These are phyloP conservation scores for Rutstroemia sp. DNA, from an alignment of 2,329 filamentous ascomycete genomes.

Conservation along the genomic window DNA sequence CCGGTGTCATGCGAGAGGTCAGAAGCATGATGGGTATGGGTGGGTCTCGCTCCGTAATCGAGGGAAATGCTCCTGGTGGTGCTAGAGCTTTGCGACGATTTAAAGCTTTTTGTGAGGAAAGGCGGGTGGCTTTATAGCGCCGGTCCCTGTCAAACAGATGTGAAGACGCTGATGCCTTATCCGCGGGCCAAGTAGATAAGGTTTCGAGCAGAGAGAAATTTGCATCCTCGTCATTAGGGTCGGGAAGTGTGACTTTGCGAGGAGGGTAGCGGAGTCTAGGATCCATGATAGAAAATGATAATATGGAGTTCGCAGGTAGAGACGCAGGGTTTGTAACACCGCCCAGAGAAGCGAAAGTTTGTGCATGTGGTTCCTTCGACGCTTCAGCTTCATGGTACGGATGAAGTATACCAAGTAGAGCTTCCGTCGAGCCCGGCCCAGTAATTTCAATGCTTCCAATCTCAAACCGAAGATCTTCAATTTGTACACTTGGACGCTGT, in stretches of 20 bases:
- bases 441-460: conserved; percentile 64
- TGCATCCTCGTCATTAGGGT: conserved; percentile 31
- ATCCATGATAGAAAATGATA: conserved; percentile 70
- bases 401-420: conserved; percentile 61
- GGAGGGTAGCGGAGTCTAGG: conserved; percentile 76
- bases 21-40: conserved; percentile 70
- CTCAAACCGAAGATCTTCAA: conserved; percentile 64
- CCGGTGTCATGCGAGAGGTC: conserved; percentile 43
- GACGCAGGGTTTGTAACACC: conserved; percentile 61
- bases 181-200: conserved; percentile 61
- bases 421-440: conserved; percentile 72
- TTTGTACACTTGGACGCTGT: conserved; percentile 51
- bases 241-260: conserved; percentile 40
- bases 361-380: conserved; percentile 36
- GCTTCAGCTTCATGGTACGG: conserved; percentile 35
- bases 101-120: conserved; percentile 71
- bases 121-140: conserved; percentile 56
- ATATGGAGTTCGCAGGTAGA: conserved; percentile 60
- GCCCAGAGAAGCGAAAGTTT: conserved; percentile 43
- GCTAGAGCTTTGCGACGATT: conserved; percentile 65
- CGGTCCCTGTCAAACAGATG: conserved; percentile 61
- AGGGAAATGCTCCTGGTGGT: conserved; percentile 54
- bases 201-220: conserved; percentile 44
- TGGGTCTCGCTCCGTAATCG: conserved; percentile 55
- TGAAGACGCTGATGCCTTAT: conserved; percentile 40